phyloP scores from a whole-genome alignment of 2,329 filamentous ascomycete genomes.

The Clonostachys rosea region DNA sequence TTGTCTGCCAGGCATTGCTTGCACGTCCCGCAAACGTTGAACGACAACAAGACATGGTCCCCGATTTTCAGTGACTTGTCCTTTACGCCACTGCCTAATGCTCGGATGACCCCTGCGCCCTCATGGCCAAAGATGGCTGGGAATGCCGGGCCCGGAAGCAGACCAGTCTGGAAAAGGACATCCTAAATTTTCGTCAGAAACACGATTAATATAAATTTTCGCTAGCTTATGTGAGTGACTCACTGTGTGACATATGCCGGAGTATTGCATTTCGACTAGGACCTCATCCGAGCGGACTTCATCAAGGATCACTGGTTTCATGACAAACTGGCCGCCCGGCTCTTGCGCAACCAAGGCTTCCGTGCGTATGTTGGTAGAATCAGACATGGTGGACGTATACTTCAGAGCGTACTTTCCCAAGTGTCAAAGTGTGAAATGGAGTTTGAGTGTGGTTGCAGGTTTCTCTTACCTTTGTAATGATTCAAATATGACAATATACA shows the following conservation, averaged over 20 bases:
- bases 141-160: slow-evolving; percentile 8
- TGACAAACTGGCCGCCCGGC: not conserved
- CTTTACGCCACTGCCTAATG: slow-evolving; percentile 15
- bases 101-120: slow-evolving; percentile 16
- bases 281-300: slow-evolving; percentile 7
- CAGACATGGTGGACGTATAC: not conserved
- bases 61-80: slow-evolving; percentile 17
- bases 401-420: too few relatives aligned
- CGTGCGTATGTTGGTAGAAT: not conserved
- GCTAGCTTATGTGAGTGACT: not conserved
- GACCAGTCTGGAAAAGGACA: slow-evolving; percentile 9
- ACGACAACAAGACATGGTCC: slow-evolving; percentile 20
- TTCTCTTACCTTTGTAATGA: too few relatives aligned
- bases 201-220: not conserved
- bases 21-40: slow-evolving; percentile 25
- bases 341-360: slow-evolving; percentile 1
- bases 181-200: not conserved
- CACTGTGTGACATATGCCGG: slow-evolving; percentile 20
- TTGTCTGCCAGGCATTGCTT: slow-evolving; percentile 36
- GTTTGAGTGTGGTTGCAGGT: too few relatives aligned
- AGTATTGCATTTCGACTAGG: slow-evolving; percentile 18
- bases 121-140: slow-evolving; percentile 20
- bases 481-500: too few relatives aligned
- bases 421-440: too few relatives aligned
- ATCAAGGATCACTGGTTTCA: slow-evolving; percentile 1